phyloP scores from a whole-genome alignment of 176 grass and related monocot species.

The Canna indica region DNA sequence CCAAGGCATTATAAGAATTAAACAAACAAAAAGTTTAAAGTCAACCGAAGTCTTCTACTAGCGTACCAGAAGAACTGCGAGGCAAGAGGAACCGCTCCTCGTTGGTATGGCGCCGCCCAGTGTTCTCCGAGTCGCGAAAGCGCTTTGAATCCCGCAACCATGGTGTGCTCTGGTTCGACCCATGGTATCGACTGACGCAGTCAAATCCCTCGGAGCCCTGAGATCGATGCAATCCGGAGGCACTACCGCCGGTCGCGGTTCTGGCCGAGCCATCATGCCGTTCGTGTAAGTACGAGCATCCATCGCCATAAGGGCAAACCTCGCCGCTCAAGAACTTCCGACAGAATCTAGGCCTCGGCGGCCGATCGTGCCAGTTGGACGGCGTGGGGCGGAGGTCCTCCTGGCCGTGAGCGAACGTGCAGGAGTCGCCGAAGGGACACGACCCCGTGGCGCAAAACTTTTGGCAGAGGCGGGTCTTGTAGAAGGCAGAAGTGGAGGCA shows the following conservation, averaged over 20 bases:
- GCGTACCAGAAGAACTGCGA: constrained; percentile 2
- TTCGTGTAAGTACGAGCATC: constrained; percentile 12
- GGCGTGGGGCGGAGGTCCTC: constrained; percentile 36
- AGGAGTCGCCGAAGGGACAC: constrained; percentile 29
- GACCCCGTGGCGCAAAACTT: constrained; percentile 20
- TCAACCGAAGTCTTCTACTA: not conserved
- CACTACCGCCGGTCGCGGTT: not conserved
- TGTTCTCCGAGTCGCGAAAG: not conserved
- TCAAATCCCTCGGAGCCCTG: not conserved
- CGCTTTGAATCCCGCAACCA: not conserved
- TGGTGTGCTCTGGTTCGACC: not conserved
- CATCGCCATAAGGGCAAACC: constrained; percentile 30
- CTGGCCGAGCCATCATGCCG: not conserved
- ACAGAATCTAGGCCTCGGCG: not conserved
- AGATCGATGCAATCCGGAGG: not conserved
- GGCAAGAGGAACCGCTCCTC: not conserved
- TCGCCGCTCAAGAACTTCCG: constrained; percentile 34
- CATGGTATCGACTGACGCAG: not conserved
- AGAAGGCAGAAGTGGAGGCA: constrained; percentile 6
- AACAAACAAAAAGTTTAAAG: not conserved
- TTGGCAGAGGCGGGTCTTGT: constrained; percentile 46
- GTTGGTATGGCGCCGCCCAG: not conserved
- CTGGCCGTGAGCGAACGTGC: constrained; percentile 48
- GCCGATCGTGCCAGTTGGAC: constrained; percentile 2
- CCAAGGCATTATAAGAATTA: too few relatives aligned